Percentiles rank a stretch among this genome's conserved stretches.
Evolutionary conservation across 495 filamentous ascomycete genomes (phyloP).

Genomic region (Penicillium herquei): DNA sequence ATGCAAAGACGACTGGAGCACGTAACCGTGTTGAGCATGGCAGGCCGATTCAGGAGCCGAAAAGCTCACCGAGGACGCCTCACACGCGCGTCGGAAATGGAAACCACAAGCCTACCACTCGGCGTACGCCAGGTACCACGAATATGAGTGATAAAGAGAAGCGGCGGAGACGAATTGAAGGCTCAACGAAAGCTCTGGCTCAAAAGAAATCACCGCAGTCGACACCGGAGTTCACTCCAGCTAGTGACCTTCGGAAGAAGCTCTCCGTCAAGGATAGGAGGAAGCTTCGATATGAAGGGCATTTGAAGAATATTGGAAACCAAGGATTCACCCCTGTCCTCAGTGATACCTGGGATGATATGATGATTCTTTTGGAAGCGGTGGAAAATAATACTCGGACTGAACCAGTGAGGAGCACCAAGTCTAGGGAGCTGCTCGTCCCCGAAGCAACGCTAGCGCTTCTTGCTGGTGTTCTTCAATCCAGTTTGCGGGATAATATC

Average conservation of each 20-base stretch:
- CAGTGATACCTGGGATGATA: constrained; percentile 21
- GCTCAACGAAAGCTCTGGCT: not conserved
- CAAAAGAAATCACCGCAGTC: not conserved
- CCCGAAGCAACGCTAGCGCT: constrained; percentile 41
- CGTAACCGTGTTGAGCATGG: no score
- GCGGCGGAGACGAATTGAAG: not conserved
- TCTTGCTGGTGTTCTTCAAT: constrained; percentile 29
- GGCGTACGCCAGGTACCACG: no score
- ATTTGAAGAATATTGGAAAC: constrained; percentile 8
- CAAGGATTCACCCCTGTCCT: not conserved
- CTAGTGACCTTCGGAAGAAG: not conserved
- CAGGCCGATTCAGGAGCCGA: no score
- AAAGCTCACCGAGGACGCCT: no score
- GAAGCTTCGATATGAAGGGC: constrained; percentile 31
- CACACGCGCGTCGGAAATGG: no score
- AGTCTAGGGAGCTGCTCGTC: constrained; percentile 32
- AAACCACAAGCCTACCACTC: no score
- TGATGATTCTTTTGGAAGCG: constrained; percentile 25
- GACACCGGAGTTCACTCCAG: not conserved
- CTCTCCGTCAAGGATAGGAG: constrained; percentile 24
- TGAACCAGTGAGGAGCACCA: constrained; percentile 7
- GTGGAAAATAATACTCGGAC: constrained; percentile 16
- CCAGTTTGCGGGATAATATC: constrained; percentile 36
- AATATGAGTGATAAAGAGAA: not conserved
- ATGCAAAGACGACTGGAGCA: not conserved